phyloP scores from a whole-genome alignment of 2,329 filamentous ascomycete species.

The Phaeophleospora eucalypticola region DNA sequence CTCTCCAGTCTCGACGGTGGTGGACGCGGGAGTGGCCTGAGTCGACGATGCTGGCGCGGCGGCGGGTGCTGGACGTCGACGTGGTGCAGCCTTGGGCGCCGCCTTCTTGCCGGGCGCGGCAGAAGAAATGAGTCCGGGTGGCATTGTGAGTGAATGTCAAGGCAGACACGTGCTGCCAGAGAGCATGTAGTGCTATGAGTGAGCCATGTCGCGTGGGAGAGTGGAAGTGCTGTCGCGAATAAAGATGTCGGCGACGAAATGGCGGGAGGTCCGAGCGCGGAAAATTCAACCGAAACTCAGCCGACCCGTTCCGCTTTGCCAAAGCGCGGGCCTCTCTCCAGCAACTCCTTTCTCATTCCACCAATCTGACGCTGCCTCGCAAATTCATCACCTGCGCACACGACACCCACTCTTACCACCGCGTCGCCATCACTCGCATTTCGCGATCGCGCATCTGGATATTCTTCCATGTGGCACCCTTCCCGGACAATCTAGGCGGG shows the following conservation, averaged over 20 bases:
- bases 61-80: slow-evolving; percentile 38
- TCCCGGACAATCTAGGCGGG: slow-evolving; percentile 2
- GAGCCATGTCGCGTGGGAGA: not conserved
- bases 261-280: too few relatives aligned
- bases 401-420: not conserved
- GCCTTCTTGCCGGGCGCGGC: slow-evolving; percentile 49
- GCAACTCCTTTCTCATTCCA: not conserved
- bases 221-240: too few relatives aligned
- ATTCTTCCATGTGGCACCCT: slow-evolving; percentile 1
- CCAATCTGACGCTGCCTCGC: not conserved
- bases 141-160: slow-evolving; percentile 1
- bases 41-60: slow-evolving; percentile 16
- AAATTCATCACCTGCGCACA: slow-evolving; percentile 5
- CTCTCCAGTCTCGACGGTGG: not conserved
- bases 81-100: slow-evolving; percentile 44
- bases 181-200: not conserved
- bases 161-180: slow-evolving; percentile 13
- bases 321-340: not conserved
- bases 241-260: too few relatives aligned
- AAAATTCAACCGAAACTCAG: too few relatives aligned
- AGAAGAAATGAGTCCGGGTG: slow-evolving; percentile 46
- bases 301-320: too few relatives aligned
- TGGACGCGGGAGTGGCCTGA: slow-evolving; percentile 8
- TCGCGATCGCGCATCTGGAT: not conserved
- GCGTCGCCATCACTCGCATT: not conserved